phyloP scores from a whole-genome alignment of 2,329 filamentous ascomycete species.

The Aspergillus pseudoglaucus region DNA sequence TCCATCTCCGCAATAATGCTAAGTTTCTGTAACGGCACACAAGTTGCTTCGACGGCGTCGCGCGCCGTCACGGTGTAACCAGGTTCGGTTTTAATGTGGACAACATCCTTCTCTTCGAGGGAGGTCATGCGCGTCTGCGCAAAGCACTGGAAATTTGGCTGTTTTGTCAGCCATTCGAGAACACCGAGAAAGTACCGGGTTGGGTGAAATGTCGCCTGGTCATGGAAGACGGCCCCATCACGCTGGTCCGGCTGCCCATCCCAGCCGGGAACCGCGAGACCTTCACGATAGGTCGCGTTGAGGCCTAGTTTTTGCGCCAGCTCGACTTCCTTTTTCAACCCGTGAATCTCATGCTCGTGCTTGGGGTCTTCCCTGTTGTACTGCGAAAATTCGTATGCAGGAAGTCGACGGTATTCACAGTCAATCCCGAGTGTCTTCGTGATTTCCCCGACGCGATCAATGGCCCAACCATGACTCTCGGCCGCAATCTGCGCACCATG shows the following conservation, averaged over 20 bases:
- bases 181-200: conserved; percentile 51
- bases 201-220: conserved; percentile 52
- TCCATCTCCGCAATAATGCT: conserved; percentile 49
- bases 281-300: conserved; percentile 31
- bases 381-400: conserved; percentile 47
- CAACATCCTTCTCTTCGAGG: conserved; percentile 45
- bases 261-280: conserved; percentile 48
- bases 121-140: conserved; percentile 45
- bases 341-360: conserved; percentile 42
- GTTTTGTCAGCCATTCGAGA: conserved; percentile 45
- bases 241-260: conserved; percentile 46
- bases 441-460: conserved; percentile 48
- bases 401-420: conserved; percentile 50
- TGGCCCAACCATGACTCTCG: conserved; percentile 51
- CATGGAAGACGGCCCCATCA: conserved; percentile 42
- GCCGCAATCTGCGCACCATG: conserved; percentile 45
- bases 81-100: conserved; percentile 42
- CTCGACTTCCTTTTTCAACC: conserved; percentile 42
- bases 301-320: conserved; percentile 42
- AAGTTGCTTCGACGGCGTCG: conserved; percentile 49
- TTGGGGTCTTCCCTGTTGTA: conserved; percentile 37
- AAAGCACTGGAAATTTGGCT: conserved; percentile 50
- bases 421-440: conserved; percentile 46
- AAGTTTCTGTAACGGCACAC: conserved; percentile 51
- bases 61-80: conserved; percentile 44